Conservation (phyloP, 2,329 filamentous ascomycete genomes). For the Xenoacremonium recifei region DNA sequence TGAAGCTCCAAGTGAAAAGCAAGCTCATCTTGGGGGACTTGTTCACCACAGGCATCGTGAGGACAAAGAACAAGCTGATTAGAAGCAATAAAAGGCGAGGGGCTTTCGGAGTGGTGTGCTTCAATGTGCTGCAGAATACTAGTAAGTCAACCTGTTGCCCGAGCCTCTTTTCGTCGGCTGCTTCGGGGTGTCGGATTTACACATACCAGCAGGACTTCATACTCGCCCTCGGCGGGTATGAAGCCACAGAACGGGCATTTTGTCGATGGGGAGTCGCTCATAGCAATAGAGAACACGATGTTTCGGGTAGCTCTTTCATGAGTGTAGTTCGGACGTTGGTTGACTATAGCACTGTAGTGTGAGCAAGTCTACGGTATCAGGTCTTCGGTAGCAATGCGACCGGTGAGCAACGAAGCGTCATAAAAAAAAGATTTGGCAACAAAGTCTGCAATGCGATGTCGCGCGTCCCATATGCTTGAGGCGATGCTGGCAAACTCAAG, state of each 20-base stretch:
- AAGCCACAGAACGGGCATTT: constrained; percentile 38
- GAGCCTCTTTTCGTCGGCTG: no score
- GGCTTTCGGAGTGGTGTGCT: constrained; percentile 22
- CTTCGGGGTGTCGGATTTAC: constrained; percentile 9
- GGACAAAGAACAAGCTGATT: constrained; percentile 17
- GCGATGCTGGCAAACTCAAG: no score
- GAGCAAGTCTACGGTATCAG: no score
- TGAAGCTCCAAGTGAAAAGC: constrained; percentile 25
- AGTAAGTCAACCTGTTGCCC: constrained; percentile 16
- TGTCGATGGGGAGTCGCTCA: constrained; percentile 2
- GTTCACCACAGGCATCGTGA: constrained; percentile 56
- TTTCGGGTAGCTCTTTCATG: no score
- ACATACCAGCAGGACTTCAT: constrained; percentile 36
- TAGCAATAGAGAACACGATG: no score
- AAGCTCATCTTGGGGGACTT: constrained; percentile 26
- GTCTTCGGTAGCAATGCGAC: no score
- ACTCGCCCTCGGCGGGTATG: constrained; percentile 26
- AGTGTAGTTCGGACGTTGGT: no score
- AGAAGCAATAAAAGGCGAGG: constrained; percentile 10
- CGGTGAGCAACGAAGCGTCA: no score
- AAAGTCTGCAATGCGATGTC: no score
- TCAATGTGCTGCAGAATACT: constrained; percentile 26
- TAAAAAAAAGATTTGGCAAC: no score
- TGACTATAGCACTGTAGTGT: no score
- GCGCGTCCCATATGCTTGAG: no score